A percentile compares a stretch with the other conserved stretches of the same genome.
These are phyloP conservation scores for Hepatocystis sp. DNA, from an alignment of 169 alveolate species.

Conservation along the genomic window DNA sequence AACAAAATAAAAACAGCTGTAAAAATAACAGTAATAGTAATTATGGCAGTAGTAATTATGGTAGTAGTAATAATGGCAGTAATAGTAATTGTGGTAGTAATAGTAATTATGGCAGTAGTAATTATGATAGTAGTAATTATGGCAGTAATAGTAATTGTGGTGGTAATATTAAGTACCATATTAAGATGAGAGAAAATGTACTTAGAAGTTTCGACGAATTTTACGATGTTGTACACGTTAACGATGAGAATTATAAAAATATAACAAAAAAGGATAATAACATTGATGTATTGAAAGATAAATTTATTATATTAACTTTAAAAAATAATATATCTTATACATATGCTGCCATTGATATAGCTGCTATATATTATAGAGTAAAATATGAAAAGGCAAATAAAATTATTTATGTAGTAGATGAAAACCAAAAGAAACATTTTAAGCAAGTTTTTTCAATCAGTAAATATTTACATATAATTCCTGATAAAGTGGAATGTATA, in stretches of 20 bases:
- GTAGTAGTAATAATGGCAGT: background rate
- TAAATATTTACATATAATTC: slow-evolving; percentile 24
- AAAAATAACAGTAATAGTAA: background rate
- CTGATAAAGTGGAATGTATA: slow-evolving; percentile 8
- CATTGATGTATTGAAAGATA: slow-evolving; percentile 16
- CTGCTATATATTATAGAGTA: slow-evolving; percentile 81
- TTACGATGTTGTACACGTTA: slow-evolving; percentile 24
- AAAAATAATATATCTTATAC: slow-evolving; percentile 81
- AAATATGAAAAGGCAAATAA: slow-evolving; percentile 77
- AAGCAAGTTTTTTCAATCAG: slow-evolving; percentile 68
- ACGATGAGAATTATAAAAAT: background rate
- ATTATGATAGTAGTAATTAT: background rate
- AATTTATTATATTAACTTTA: slow-evolving; percentile 33
- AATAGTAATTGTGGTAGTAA: too few species aligned
- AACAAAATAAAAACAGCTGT: background rate
- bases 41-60: too few species aligned
- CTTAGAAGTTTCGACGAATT: slow-evolving; percentile 15
- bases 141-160: background rate
- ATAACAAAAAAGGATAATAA: slow-evolving; percentile 17
- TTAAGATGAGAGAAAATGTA: slow-evolving; percentile 3
- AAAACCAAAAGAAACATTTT: slow-evolving; percentile 81
- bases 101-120: too few species aligned
- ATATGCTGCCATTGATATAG: slow-evolving; percentile 83
- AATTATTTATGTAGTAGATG: slow-evolving; percentile 81
- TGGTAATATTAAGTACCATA: background rate